A percentile compares a stretch with the other conserved stretches of the same genome.
These are phyloP conservation scores for Vitis cinerea DNA, from an alignment of 164 flowering plant species.

Conservation along the genomic window DNA sequence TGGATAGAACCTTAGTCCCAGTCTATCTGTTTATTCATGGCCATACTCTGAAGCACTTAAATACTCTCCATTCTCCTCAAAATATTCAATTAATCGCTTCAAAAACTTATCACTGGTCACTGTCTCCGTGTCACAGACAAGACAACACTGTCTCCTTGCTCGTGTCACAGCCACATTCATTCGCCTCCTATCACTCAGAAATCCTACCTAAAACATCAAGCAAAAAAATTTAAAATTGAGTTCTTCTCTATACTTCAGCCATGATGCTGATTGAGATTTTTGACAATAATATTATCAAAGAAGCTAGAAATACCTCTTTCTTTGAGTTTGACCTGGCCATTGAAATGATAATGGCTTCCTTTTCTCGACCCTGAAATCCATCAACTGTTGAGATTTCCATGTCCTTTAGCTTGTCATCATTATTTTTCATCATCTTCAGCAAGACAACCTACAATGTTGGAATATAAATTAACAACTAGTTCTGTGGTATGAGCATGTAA, in stretches of 20 bases:
- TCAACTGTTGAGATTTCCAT: constrained; percentile 95
- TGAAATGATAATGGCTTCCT: constrained; percentile 94
- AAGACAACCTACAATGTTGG: constrained; percentile 66
- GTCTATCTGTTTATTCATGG: constrained; percentile 29
- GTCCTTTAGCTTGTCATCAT: constrained; percentile 68
- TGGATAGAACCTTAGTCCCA: constrained; percentile 1
- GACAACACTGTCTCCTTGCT: constrained; percentile 94
- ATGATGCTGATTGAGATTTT: not conserved
- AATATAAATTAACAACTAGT: not conserved
- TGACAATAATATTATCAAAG: not conserved
- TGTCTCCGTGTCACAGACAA: constrained; percentile 93
- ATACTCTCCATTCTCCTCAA: constrained; percentile 97
- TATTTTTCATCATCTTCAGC: constrained; percentile 70
- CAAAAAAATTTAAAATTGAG: not conserved
- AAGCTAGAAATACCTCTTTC: constrained; percentile 60
- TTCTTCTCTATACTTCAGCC: not conserved
- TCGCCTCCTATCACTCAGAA: constrained; percentile 83
- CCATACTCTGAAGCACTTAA: constrained; percentile 89
- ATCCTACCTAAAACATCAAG: constrained; percentile 69
- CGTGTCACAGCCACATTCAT: constrained; percentile 99
- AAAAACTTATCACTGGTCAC: constrained; percentile 78
- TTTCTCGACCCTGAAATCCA: constrained; percentile 98
- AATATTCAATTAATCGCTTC: constrained; percentile 84
- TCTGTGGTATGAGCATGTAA: not conserved
- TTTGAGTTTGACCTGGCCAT: constrained; percentile 95